Conservation (phyloP, 23 red algal genomes). For the Agarophyton chilense region DNA sequence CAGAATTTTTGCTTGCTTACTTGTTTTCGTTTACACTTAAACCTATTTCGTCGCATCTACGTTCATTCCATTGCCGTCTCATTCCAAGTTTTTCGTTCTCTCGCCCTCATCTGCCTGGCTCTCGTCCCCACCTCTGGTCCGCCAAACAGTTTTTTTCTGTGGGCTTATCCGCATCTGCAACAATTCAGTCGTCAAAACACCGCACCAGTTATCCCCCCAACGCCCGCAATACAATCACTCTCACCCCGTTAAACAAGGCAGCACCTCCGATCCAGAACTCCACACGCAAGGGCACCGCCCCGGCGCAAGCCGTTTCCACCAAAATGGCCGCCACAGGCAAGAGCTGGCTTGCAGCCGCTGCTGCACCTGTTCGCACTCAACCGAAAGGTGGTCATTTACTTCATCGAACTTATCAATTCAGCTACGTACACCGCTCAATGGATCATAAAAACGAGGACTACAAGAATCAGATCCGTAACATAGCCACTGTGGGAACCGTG, state of each 20-base stretch:
- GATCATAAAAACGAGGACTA: constrained; percentile 50
- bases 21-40: not conserved
- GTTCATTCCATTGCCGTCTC: too few species aligned
- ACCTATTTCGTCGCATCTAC: not conserved
- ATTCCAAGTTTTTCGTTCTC: not conserved
- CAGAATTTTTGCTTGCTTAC: too few species aligned
- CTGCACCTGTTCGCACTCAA: constrained; percentile 38
- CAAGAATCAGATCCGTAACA: constrained; percentile 56
- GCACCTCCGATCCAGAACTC: constrained; percentile 1
- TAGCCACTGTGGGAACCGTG: constrained; percentile 61
- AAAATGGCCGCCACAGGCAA: constrained; percentile 51
- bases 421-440: constrained; percentile 63
- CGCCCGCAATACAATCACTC: not conserved
- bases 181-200: not conserved
- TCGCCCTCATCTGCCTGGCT: not conserved
- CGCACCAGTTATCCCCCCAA: not conserved
- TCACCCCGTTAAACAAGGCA: not conserved
- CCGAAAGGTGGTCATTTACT: constrained; percentile 45
- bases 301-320: not conserved
- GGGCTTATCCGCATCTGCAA: not conserved
- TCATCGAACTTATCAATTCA: constrained; percentile 61
- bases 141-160: not conserved
- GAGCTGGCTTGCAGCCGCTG: constrained; percentile 62
- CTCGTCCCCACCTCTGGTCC: not conserved
- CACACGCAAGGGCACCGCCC: not conserved